Evolutionary conservation across 306 rosid species (phyloP), one percentile per base, ranked within the genome.

Genomic region (Vicia villosa): DNA sequence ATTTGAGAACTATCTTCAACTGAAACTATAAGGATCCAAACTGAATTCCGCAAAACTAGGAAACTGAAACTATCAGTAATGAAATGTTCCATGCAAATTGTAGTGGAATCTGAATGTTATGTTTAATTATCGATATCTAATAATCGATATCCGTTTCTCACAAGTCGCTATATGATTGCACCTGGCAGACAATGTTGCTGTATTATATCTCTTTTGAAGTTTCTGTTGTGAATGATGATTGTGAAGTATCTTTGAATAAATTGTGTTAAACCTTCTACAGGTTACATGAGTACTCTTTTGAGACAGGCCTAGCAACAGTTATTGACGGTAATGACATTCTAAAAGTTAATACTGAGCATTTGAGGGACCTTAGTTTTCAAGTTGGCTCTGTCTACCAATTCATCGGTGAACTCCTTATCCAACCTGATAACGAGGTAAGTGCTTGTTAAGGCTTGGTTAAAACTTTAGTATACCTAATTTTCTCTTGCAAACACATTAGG

Each of bases 301-400:
- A 24, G 28, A 24, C 28, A 24, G 28, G 28, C 28, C 28, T 80
- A 38, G 99, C 92, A 24, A 64, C 73, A 73, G 56, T 94, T 10
- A 63, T 75, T 5, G 92, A 91, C 62, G 89, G 96, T 54, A 77
- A 77, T 73, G 75, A 72, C 63, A 73, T 37, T 68, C 65, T 85
- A 47, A 82, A 73, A 80, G 82, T 94, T 61, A 56, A 45, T 65
- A 87, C 88, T 17, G 82, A 75, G 74, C 88, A 87, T 75, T 79
- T 91, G 61, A 77, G 75, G 79, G 91, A 86, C 70, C 79, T 91
- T 40, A 75, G 49, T 38, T 83, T 94, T 80, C 84, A 77, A 68
- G 80, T 80, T 55, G 95, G 89, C 62, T 89, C 95, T 64, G 32
- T 88, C 76, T 93, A 88, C 82, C 94, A 90, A 84, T 90, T 90